Percentiles rank a stretch among this genome's conserved stretches.
Conservation (phyloP, 164 flowering plant genomes). For the Sedum album region DNA sequence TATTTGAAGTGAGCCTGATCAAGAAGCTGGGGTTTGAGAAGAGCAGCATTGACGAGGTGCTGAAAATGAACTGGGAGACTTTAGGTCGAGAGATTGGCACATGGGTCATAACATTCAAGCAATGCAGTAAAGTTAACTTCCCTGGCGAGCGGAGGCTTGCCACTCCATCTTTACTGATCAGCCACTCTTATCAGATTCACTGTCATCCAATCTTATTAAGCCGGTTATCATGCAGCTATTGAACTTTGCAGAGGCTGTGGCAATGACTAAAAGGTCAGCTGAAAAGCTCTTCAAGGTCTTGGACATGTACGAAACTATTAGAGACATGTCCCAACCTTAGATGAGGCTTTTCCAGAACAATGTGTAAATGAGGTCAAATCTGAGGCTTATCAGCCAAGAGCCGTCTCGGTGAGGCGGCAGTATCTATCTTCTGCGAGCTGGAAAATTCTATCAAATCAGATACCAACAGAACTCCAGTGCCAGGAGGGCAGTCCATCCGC, state of each 20-base stretch:
- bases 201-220: slow-evolving; percentile 29
- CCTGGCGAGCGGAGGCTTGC: slow-evolving; percentile 42
- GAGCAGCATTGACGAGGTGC: slow-evolving; percentile 63
- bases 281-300: slow-evolving; percentile 57
- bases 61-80: slow-evolving; percentile 64
- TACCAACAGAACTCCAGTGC: slow-evolving; percentile 50
- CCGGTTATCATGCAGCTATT: slow-evolving; percentile 40
- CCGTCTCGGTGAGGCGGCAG: slow-evolving; percentile 52
- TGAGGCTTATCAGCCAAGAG: slow-evolving; percentile 31
- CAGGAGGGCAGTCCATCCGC: slow-evolving; percentile 89
- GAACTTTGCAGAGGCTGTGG: slow-evolving; percentile 59
- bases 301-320: slow-evolving; percentile 59
- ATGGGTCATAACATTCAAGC: slow-evolving; percentile 50
- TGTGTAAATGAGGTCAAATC: slow-evolving; percentile 27
- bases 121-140: slow-evolving; percentile 33
- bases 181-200: slow-evolving; percentile 13
- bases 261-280: slow-evolving; percentile 31
- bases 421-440: slow-evolving; percentile 52
- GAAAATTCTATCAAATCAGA: slow-evolving; percentile 69
- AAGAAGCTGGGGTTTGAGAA: slow-evolving; percentile 35
- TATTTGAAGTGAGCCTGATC: slow-evolving; percentile 28
- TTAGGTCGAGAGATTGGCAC: slow-evolving; percentile 44
- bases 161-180: slow-evolving; percentile 33
- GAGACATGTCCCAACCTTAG: slow-evolving; percentile 24
- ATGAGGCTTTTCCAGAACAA: slow-evolving; percentile 18